Evolutionary conservation across 257 asterid genomes (phyloP).

Genomic region (Fraxinus pennsylvanica): DNA sequence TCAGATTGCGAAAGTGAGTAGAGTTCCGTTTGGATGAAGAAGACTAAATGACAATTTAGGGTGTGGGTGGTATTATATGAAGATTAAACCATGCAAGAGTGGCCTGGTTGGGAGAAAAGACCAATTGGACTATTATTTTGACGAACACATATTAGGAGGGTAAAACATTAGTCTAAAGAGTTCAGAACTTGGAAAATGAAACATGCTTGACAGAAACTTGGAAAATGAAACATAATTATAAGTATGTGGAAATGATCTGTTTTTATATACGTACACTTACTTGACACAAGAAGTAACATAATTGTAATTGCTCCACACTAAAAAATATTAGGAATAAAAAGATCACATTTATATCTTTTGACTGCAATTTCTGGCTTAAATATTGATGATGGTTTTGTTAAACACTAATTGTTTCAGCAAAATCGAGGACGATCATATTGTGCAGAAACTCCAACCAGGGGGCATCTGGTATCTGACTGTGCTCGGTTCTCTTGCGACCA

Average conservation of each 20-base stretch:
- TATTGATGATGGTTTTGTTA: slow-evolving; percentile 16
- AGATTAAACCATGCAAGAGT: background rate
- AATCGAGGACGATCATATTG: slow-evolving; percentile 75
- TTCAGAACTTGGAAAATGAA: background rate
- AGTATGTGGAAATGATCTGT: background rate
- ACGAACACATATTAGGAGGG: background rate
- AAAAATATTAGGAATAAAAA: background rate
- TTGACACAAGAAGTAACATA: background rate
- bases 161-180: background rate
- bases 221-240: background rate
- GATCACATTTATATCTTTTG: background rate
- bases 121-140: background rate
- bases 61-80: background rate
- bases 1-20: background rate
- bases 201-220: background rate
- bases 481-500: slow-evolving; percentile 94
- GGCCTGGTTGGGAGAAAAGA: background rate
- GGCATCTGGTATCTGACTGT: slow-evolving; percentile 81
- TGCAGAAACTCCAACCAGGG: slow-evolving; percentile 87
- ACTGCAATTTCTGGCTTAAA: slow-evolving; percentile 20
- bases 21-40: background rate
- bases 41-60: background rate
- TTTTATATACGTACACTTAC: background rate
- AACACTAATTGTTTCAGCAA: slow-evolving; percentile 47
- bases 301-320: background rate